Evolutionary conservation across 148 eudicot species (phyloP).

Genomic region (Amaranthus hypochondriacus): DNA sequence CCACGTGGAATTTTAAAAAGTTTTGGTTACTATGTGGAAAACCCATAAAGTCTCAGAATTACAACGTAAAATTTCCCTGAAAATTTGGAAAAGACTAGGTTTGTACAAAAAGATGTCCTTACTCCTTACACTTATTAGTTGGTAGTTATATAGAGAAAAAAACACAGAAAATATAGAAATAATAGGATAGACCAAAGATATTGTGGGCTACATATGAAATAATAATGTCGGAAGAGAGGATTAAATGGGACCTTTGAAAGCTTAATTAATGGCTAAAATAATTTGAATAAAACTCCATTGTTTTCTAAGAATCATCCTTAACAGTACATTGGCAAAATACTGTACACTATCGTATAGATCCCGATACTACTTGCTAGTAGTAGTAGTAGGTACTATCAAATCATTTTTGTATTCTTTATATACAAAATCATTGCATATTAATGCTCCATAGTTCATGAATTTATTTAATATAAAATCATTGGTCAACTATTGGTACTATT

Average conservation of each 20-base stretch:
- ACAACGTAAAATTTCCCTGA: no score
- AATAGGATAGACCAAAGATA: background rate
- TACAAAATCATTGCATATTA: background rate
- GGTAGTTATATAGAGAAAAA: background rate
- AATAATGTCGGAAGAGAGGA: slow-evolving; percentile 1
- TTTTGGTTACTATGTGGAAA: no score
- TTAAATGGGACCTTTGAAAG: slow-evolving; percentile 6
- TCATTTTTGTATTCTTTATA: background rate
- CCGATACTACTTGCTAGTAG: slow-evolving; percentile 8
- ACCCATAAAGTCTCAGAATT: no score
- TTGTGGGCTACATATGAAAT: slow-evolving; percentile 14
- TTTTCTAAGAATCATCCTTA: background rate
- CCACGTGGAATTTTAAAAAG: no score
- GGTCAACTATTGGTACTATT: no score
- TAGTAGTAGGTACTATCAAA: slow-evolving; percentile 12
- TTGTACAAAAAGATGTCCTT: background rate
- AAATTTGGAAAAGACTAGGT: background rate
- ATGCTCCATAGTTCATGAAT: background rate
- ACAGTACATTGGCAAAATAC: background rate
- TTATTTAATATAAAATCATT: no score
- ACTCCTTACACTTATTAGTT: no score
- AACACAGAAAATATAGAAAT: background rate
- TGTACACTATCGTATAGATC: slow-evolving; percentile 35
- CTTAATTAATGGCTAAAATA: background rate
- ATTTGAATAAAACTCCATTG: background rate